Evolutionary conservation across 2,329 filamentous ascomycete genomes (phyloP).

Genomic region (Scopulariopsis brevicaulis): DNA sequence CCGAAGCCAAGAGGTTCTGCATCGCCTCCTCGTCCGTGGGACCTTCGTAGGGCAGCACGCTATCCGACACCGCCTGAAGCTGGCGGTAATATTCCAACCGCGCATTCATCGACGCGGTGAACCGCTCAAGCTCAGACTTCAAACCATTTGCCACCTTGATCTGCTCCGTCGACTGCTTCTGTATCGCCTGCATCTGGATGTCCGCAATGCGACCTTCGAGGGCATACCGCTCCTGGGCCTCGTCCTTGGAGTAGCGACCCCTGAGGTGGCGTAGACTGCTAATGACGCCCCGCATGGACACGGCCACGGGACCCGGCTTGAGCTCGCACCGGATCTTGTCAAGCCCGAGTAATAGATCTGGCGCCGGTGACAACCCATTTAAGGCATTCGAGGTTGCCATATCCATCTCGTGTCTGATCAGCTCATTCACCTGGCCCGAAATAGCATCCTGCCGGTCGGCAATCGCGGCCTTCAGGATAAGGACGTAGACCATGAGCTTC

Average conservation of each 20-base stretch:
- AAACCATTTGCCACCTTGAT: conserved; percentile 33
- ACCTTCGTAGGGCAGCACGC: conserved; percentile 64
- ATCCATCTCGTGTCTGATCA: conserved; percentile 63
- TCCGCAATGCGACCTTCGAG: conserved; percentile 56
- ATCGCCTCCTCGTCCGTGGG: conserved; percentile 39
- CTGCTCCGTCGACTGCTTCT: conserved; percentile 39
- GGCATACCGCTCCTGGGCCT: conserved; percentile 37
- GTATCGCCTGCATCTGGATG: conserved; percentile 48
- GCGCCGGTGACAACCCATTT: conserved; percentile 57
- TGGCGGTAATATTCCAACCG: conserved; percentile 86
- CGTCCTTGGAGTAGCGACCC: conserved; percentile 2
- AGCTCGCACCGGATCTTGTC: conserved; percentile 32
- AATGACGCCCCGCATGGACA: conserved; percentile 61
- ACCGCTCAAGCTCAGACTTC: conserved; percentile 64
- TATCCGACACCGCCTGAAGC: conserved; percentile 83
- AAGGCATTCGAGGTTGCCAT: conserved; percentile 48
- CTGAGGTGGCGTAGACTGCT: conserved; percentile 54
- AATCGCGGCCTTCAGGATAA: conserved; percentile 61
- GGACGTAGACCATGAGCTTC: conserved; percentile 77
- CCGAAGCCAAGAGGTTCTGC: conserved; percentile 15
- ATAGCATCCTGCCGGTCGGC: conserved; percentile 70
- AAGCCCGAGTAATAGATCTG: conserved; percentile 46
- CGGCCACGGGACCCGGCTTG: conserved; percentile 35
- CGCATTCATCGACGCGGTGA: conserved; percentile 70
- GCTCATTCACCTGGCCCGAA: conserved; percentile 63